These are phyloP conservation scores for Flagelloscypha sp. DNA, from an alignment of 768 basidiomycete genomes.

Conservation along the genomic window DNA sequence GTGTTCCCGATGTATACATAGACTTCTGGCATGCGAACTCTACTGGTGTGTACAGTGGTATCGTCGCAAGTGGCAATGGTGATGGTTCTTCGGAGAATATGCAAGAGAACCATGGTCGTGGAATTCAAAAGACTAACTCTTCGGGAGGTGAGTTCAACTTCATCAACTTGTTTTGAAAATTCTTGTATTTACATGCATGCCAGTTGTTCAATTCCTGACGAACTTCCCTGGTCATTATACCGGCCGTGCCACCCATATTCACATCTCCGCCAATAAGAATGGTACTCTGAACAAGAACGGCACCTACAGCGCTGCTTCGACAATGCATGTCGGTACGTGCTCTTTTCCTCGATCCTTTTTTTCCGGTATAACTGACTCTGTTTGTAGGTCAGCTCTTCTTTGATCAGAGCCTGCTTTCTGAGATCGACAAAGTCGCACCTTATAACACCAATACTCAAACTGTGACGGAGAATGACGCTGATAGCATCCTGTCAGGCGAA, in stretches of 20 bases:
- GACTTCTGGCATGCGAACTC: conserved; percentile 14
- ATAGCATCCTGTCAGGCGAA: conserved; percentile 7
- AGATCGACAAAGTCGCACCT: conserved; percentile 7
- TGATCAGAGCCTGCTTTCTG: conserved; percentile 10
- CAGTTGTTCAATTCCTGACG: conserved; percentile 11
- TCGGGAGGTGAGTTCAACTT: too few species aligned
- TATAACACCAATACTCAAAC: conserved; percentile 10
- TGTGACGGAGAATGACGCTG: conserved; percentile 11
- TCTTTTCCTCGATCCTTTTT: too few species aligned
- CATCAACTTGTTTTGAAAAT: too few species aligned
- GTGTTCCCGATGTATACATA: conserved; percentile 9
- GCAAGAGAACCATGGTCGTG: too few species aligned
- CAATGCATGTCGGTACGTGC: conserved; percentile 13
- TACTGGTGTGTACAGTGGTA: conserved; percentile 12
- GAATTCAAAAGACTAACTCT: too few species aligned
- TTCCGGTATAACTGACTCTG: too few species aligned
- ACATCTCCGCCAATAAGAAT: conserved; percentile 12
- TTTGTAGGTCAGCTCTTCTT: conserved; percentile 13
- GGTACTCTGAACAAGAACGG: conserved; percentile 9
- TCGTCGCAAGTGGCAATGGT: conserved; percentile 11
- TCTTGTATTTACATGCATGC: too few species aligned
- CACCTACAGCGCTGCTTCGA: conserved; percentile 5
- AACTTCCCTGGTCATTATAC: conserved; percentile 13
- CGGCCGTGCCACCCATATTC: conserved; percentile 11
- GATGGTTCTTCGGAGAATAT: too few species aligned